Evolutionary conservation across 73 alveolate species (phyloP).

Genomic region (Paramecium sonneborni): DNA sequence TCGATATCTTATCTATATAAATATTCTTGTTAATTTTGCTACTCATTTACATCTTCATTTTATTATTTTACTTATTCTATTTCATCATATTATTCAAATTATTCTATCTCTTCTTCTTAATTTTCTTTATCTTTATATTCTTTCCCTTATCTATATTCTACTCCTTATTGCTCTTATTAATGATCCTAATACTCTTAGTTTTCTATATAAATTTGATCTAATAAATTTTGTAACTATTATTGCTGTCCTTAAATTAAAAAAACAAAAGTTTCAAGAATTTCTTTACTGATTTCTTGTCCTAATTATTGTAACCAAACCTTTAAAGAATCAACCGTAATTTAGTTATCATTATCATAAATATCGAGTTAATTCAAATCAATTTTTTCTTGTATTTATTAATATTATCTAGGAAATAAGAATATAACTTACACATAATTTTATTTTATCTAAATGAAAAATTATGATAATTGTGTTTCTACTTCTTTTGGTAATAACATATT

Average conservation of each 20-base stretch:
- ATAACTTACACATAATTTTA: background rate
- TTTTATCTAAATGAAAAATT: background rate
- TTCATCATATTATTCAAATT: background rate
- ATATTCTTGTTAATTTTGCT: background rate
- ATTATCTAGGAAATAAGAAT: background rate
- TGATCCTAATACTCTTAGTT: background rate
- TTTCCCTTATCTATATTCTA: too few species aligned
- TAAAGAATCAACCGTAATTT: background rate
- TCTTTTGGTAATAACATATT: background rate
- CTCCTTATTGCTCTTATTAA: too few species aligned
- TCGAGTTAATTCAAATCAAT: background rate
- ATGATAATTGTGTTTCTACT: background rate
- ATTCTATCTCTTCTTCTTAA: background rate
- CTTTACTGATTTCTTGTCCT: background rate
- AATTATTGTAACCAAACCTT: background rate
- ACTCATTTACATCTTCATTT: background rate
- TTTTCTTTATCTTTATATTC: background rate
- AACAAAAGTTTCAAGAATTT: background rate
- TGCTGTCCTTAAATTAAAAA: background rate
- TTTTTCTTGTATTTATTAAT: background rate
- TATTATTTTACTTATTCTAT: too few species aligned
- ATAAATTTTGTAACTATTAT: background rate
- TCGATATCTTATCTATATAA: background rate
- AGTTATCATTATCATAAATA: background rate
- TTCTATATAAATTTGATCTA: background rate